Base-by-base conservation (phyloP, 805 yeast genomes). In the Lipomyces kockii region DNA sequence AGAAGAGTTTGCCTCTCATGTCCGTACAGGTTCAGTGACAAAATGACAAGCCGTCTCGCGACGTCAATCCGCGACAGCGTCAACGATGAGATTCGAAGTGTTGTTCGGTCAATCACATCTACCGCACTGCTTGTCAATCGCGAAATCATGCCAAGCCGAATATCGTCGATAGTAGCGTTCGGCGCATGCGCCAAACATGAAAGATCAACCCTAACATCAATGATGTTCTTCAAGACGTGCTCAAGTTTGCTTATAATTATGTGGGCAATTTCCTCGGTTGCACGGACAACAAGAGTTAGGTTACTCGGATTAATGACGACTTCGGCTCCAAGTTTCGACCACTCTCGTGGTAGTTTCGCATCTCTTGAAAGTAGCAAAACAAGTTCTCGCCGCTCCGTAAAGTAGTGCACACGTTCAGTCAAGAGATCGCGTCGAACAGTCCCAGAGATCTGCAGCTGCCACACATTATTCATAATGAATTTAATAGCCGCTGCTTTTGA, bases 61-160 rank as follows among this genome's bases (percentile, higher is more conserved):
- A 67, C 35, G 2, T 58, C 61, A 20, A 64, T 58, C 34, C 60
- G 27, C 46, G 58, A 57, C 9, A 29, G 37, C 25, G 25, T 39
- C 29, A 67, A 29, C 8, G 71, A 63, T 7, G 68, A 67, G 12
- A 67, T 64, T 7, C 66, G 61, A 35, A 67, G 49, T 9, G 52
- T 61, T 6, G 58, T 43, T 3, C 32, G 37, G 52, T 67, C 66
- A 12, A 61, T 32, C 20, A 58, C 22, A 27, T 67, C 71, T 29
- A 67, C 64, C 49, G 49, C 65, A 9, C 63, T 59, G 32, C 59
- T 59, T n/a, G 59, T 58, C 37, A 64, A 60, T 20, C 51, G 62
- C 17, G 71, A 67, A 22, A 67, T 67, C 20, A 54, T 55, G 11
- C 54, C 62, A 11, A 58, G 25, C 22, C 68, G 71, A 29, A 67